A percentile compares a stretch with the other conserved stretches of the same genome.
These are phyloP conservation scores for Vitis hybrid DNA, from an alignment of 177 flowering plant genomes.

Conservation along the genomic window DNA sequence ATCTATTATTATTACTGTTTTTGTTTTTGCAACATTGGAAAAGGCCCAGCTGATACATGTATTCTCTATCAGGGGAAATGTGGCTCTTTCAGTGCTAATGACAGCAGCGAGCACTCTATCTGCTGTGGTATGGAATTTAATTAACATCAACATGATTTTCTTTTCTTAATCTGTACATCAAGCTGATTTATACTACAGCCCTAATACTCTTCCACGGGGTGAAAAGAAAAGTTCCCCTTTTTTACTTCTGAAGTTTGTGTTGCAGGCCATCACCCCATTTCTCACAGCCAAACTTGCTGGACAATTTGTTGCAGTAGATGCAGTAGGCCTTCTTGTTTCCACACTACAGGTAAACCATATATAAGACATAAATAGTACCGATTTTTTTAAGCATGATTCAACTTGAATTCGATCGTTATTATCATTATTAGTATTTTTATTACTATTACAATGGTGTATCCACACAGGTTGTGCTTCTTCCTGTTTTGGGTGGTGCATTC, in stretches of 20 bases:
- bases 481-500: slow-evolving; percentile 76
- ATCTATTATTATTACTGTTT: neutral
- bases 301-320: slow-evolving; percentile 85
- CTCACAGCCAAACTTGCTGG: slow-evolving; percentile 90
- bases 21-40: neutral
- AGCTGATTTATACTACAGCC: too few relatives aligned
- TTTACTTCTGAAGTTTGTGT: neutral
- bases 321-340: slow-evolving; percentile 65
- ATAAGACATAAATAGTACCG: too few relatives aligned
- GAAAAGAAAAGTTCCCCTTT: too few relatives aligned
- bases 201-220: too few relatives aligned
- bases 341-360: slow-evolving; percentile 60
- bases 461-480: slow-evolving; percentile 82
- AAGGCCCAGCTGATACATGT: slow-evolving; percentile 10
- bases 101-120: slow-evolving; percentile 87
- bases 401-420: too few relatives aligned
- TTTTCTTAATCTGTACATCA: neutral
- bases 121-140: slow-evolving; percentile 53
- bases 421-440: too few relatives aligned
- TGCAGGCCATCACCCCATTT: slow-evolving; percentile 83
- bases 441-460: neutral
- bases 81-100: slow-evolving; percentile 92
- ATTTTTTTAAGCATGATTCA: too few relatives aligned
- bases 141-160: neutral
- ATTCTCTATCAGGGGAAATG: slow-evolving; percentile 69